These are phyloP conservation scores for Plasmodium gonderi DNA, from an alignment of 169 alveolate species.

Conservation along the genomic window DNA sequence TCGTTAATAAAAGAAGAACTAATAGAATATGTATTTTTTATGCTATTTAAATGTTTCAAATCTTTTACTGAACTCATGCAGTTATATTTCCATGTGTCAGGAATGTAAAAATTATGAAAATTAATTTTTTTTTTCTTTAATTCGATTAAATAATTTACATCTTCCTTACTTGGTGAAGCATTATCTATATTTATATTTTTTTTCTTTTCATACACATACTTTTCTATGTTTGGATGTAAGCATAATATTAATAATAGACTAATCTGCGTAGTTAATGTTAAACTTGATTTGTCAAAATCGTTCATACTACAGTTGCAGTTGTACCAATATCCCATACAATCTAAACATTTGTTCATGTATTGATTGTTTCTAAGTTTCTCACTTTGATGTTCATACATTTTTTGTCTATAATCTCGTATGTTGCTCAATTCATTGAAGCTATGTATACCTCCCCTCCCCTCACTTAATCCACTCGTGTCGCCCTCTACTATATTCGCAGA, in stretches of 20 bases:
- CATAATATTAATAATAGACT: constrained; percentile 61
- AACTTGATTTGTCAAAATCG: constrained; percentile 17
- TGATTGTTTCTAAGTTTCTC: neutral
- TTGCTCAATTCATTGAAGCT: no score
- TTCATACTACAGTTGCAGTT: constrained; percentile 51
- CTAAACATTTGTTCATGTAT: constrained; percentile 21
- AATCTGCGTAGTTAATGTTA: constrained; percentile 57
- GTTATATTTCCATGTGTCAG: constrained; percentile 62
- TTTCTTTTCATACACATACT: constrained; percentile 59
- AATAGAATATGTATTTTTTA: constrained; percentile 37
- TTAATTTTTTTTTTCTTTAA: constrained; percentile 24
- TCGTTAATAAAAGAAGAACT: constrained; percentile 30
- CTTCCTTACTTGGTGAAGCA: constrained; percentile 6
- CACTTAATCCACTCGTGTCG: no score
- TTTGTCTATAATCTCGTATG: constrained; percentile 1
- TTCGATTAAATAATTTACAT: constrained; percentile 13
- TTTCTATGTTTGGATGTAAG: constrained; percentile 68
- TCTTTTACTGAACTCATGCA: constrained; percentile 71
- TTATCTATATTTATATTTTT: constrained; percentile 2
- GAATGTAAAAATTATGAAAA: constrained; percentile 26
- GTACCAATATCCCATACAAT: constrained; percentile 67
- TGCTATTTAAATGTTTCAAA: constrained; percentile 18
- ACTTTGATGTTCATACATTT: constrained; percentile 15
- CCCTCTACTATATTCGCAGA: neutral
- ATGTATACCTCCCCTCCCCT: no score